Evolutionary conservation across 108 stramenopile genomes (phyloP), one percentile per base, ranked within the genome.

Genomic region (Ochromonas danica): DNA sequence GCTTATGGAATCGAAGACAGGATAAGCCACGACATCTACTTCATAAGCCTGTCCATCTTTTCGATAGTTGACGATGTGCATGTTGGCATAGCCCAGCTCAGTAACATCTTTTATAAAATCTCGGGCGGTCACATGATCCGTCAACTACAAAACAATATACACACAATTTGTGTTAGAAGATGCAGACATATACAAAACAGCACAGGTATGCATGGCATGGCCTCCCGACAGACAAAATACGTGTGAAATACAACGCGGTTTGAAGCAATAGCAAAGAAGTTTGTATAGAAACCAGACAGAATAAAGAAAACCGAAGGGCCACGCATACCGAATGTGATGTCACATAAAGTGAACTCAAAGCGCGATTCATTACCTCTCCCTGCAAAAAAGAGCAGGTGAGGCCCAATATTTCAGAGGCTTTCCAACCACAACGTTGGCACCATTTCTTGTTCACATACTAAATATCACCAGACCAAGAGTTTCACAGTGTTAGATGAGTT

Each of bases 1-100:
- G 51, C 51, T 17, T 17, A 57, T 57, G 51, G 51, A 57, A 57
- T 57, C 51, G 51, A 57, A 57, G 51, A 57, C 51, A 10, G 51
- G 51, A 57, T 57, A 57, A 10, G 22, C 51, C 17, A 22, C 22
- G 17, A 57, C 51, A 22, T 57, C 51, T 22, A 57, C 51, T 57
- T 57, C 51, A 57, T 17, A 57, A 17, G 22, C 22, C 51, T 57
- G 17, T 57, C 51, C 51, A 57, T 22, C 22, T 22, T 57, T 57
- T 57, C 51, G 51, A 22, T 57, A 57, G 51, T 57, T 57, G 51
- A 17, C 10, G 17, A 57, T 22, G 17, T 22, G 51, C 51, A 57
- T 57, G 51, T 57, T 10, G 51, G 51, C 51, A 22, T 57, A 57
- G 22, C 51, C 51, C 17, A 57, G 17, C 51, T 10, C 10, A 17